Evolutionary conservation across 768 basidiomycete genomes (phyloP), one percentile per base, ranked within the genome.

Genomic region (Panaeolus papilionaceus): DNA sequence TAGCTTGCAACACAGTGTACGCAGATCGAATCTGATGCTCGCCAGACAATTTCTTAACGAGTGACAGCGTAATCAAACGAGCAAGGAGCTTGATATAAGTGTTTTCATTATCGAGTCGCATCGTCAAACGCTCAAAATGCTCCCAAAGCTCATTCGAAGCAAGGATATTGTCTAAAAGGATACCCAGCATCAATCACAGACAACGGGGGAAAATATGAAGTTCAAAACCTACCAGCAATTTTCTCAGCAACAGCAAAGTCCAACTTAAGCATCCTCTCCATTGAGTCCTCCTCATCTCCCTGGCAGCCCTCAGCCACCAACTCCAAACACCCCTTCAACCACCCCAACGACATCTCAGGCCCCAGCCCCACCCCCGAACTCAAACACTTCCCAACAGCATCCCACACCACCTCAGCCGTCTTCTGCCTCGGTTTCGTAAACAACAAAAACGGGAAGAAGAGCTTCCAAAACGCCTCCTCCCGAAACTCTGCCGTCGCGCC

Each of bases 401-500:
- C 89, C 95, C 95, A 96, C 0, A 89, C 86, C n/a, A 84, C 75
- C 23, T 86, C 83, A 0, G 88, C 83, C 0, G 87, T 91, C 73
- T 88, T 89, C 68, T 90, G 85, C 63, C 89, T 84, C 2, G 90
- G 78, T 73, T 92, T 94, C 7, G 92, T 90, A 71, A 87, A 90
- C 16, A 96, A 75, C 51, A 96, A 78, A 73, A 88, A 87, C 0
- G 94, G 92, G 74, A 94, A 92, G 64, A 96, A 77, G 0, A 90
- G 74, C 38, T 80, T 78, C 68, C 86, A 80, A 68, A 88, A 86
- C 28, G 85, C 75, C 37, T 79, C 75, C 28, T 77, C 79, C 68
- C 74, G 66, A 18, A 58, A 58, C 14, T 58, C 54, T 3, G 3
- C 11, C 0, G 71, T 68, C 1, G 72, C 67, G 1, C 70, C 23